Conservation (phyloP, 768 basidiomycete genomes). For the Glaciozyma martinii region DNA sequence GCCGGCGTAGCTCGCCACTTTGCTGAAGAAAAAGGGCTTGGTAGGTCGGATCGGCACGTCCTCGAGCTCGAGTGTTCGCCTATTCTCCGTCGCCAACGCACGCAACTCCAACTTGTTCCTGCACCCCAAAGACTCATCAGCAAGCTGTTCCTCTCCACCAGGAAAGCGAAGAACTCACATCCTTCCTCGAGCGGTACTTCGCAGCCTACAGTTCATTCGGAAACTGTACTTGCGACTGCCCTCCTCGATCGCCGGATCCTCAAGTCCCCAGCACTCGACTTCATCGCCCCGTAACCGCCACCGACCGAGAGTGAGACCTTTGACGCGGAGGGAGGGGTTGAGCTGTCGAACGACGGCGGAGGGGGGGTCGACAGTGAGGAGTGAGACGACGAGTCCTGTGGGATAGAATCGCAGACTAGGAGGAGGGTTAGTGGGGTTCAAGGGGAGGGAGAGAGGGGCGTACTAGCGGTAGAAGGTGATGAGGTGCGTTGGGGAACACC, state of each 20-base stretch:
- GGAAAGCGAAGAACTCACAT: slow-evolving; percentile 17
- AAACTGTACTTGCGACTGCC: slow-evolving; percentile 30
- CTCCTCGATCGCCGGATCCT: slow-evolving; percentile 18
- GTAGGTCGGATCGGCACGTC: slow-evolving; percentile 26
- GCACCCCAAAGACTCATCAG: background rate
- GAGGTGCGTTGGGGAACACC: slow-evolving; percentile 29
- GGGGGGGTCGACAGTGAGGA: slow-evolving; percentile 32
- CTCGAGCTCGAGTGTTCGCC: slow-evolving; percentile 26
- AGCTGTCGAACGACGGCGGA: slow-evolving; percentile 27
- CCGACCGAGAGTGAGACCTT: slow-evolving; percentile 25
- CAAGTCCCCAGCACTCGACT: slow-evolving; percentile 23
- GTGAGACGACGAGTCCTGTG: slow-evolving; percentile 33
- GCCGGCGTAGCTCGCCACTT: slow-evolving; percentile 30
- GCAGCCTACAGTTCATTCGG: slow-evolving; percentile 22
- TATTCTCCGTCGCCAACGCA: slow-evolving; percentile 25
- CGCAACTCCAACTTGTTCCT: slow-evolving; percentile 36
- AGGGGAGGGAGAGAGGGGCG: background rate
- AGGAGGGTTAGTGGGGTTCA: background rate
- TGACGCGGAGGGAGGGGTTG: slow-evolving; percentile 22
- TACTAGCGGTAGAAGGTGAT: slow-evolving; percentile 34
- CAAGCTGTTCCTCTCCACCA: background rate
- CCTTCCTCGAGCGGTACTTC: slow-evolving; percentile 28
- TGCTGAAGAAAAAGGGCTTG: slow-evolving; percentile 32
- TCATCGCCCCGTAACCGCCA: slow-evolving; percentile 30
- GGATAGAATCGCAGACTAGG: slow-evolving; percentile 30